A percentile compares a stretch with the other conserved stretches of the same genome.
phyloP scores from a whole-genome alignment of 1,284 basidiomycete species.

The Fomitopsis schrenkii region DNA sequence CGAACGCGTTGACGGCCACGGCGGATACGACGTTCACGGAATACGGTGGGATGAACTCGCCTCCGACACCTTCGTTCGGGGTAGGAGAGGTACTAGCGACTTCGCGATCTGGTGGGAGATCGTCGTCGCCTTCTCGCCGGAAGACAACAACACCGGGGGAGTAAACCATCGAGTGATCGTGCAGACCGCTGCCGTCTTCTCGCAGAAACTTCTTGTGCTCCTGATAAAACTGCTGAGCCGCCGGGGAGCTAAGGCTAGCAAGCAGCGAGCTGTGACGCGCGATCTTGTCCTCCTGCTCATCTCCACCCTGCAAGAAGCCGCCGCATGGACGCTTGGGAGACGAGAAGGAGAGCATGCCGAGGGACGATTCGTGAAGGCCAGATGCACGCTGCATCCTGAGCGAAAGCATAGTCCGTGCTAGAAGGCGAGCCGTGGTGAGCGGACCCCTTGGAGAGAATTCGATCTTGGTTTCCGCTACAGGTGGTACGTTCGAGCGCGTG shows the following conservation, averaged over 20 bases:
- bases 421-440: slow-evolving; percentile 30
- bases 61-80: slow-evolving; percentile 23
- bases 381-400: slow-evolving; percentile 14
- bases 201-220: slow-evolving; percentile 33
- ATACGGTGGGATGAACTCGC: slow-evolving; percentile 37
- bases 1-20: slow-evolving; percentile 40
- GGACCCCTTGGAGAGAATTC: slow-evolving; percentile 31
- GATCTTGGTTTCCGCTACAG: slow-evolving; percentile 18
- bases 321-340: slow-evolving; percentile 45
- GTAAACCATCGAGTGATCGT: slow-evolving; percentile 48
- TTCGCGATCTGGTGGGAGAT: slow-evolving; percentile 5
- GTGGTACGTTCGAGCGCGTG: slow-evolving; percentile 7
- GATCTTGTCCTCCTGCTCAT: slow-evolving; percentile 44
- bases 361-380: slow-evolving; percentile 21
- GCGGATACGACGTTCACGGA: slow-evolving; percentile 41
- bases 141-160: slow-evolving; percentile 45
- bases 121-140: slow-evolving; percentile 36
- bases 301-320: slow-evolving; percentile 41
- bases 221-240: slow-evolving; percentile 39
- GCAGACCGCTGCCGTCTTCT: slow-evolving; percentile 35
- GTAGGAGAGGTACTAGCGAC: slow-evolving; percentile 7
- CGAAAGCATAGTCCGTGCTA: slow-evolving; percentile 14
- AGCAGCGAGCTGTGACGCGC: slow-evolving; percentile 43
- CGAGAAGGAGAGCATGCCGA: slow-evolving; percentile 45
- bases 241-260: slow-evolving; percentile 35